These are phyloP conservation scores for Rutstroemia sydowiana DNA, from an alignment of 2,329 filamentous ascomycete genomes.

Conservation along the genomic window DNA sequence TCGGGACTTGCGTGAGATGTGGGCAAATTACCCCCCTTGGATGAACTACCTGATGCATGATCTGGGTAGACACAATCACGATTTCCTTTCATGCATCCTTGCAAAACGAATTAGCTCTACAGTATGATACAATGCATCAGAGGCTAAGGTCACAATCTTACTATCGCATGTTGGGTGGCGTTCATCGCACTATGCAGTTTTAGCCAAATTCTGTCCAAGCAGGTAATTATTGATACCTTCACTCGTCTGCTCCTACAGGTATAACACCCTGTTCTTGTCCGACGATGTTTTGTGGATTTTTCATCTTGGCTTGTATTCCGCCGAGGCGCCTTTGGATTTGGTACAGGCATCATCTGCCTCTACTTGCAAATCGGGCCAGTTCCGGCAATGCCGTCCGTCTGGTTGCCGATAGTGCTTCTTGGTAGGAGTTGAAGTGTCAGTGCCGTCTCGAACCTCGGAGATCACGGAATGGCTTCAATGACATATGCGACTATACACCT, in stretches of 20 bases:
- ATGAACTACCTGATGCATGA: slow-evolving; percentile 31
- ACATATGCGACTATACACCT: too few species aligned
- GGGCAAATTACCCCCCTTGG: slow-evolving; percentile 31
- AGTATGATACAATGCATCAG: not conserved
- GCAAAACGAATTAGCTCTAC: slow-evolving; percentile 19
- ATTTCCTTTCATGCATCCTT: slow-evolving; percentile 84
- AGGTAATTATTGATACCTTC: slow-evolving; percentile 46
- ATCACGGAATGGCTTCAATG: too few species aligned
- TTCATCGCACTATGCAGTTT: slow-evolving; percentile 73
- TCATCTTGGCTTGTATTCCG: slow-evolving; percentile 24
- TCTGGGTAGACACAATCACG: slow-evolving; percentile 89
- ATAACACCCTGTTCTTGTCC: slow-evolving; percentile 88
- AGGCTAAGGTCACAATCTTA: slow-evolving; percentile 32
- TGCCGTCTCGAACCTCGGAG: too few species aligned
- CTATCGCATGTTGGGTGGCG: slow-evolving; percentile 76
- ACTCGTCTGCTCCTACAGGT: slow-evolving; percentile 86
- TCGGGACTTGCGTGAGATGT: slow-evolving; percentile 35
- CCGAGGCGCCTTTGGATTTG: slow-evolving; percentile 24
- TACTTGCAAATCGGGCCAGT: too few species aligned
- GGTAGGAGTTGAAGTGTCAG: too few species aligned
- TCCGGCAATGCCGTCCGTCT: too few species aligned
- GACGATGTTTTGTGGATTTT: slow-evolving; percentile 72
- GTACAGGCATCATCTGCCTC: slow-evolving; percentile 12
- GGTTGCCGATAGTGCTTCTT: too few species aligned
- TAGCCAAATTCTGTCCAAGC: slow-evolving; percentile 15